These are phyloP conservation scores for Lathyrus sativus DNA, from an alignment of 306 rosid species.

Conservation along the genomic window DNA sequence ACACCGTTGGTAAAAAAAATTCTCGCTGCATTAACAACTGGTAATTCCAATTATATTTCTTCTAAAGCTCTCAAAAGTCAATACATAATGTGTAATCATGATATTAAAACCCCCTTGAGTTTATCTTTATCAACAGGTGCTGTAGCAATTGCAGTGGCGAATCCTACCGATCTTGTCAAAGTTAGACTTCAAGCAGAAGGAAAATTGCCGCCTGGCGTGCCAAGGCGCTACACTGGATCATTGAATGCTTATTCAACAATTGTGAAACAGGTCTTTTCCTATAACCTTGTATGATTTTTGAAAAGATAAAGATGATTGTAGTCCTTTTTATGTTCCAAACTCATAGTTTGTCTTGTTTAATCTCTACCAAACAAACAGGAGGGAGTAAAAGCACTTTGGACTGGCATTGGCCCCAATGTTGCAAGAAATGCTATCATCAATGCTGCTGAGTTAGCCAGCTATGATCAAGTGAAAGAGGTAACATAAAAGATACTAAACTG, in stretches of 20 bases:
- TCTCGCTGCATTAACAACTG: conserved; percentile 91
- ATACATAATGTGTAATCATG: conserved; percentile 14
- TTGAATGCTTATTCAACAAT: conserved; percentile 94
- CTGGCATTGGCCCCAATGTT: conserved; percentile 93
- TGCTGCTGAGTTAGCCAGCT: conserved; percentile 98
- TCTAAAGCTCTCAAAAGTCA: background rate
- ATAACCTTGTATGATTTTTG: conserved; percentile 28
- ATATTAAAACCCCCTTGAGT: background rate
- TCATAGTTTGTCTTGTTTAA: conserved; percentile 25
- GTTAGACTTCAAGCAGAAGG: conserved; percentile 98
- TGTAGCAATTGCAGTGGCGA: conserved; percentile 74
- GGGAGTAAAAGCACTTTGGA: conserved; percentile 92
- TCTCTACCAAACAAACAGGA: conserved; percentile 53
- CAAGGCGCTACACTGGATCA: conserved; percentile 92
- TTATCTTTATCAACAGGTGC: conserved; percentile 63
- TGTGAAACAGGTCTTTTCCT: conserved; percentile 64
- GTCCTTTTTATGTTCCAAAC: background rate
- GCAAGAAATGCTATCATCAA: conserved; percentile 93
- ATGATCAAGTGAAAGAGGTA: conserved; percentile 96
- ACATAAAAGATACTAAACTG: background rate
- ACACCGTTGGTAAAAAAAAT: conserved; percentile 86
- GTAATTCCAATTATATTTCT: conserved; percentile 50
- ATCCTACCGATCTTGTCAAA: conserved; percentile 97
- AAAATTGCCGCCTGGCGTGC: conserved; percentile 80
- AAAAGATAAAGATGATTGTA: conserved; percentile 1